Conservation (phyloP, 83 land plant genomes). For the Isoetes engelmannii region DNA sequence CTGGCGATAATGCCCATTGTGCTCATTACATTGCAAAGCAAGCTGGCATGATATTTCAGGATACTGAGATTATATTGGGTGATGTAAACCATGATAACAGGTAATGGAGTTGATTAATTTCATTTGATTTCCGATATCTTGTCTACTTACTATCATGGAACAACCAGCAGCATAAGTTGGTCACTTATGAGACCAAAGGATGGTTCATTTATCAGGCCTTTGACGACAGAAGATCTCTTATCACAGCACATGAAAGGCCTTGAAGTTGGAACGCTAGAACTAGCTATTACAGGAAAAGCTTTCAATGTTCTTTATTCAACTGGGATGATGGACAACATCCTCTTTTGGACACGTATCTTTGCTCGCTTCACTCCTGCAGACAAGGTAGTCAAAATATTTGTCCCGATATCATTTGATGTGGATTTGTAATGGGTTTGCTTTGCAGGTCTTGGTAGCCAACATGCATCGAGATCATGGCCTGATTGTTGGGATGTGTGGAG, state of each 20-base stretch:
- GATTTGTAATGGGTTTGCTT: background rate
- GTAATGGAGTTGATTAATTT: too few relatives aligned
- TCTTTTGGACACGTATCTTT: constrained; percentile 34
- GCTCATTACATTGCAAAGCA: constrained; percentile 31
- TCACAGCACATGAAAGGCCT: constrained; percentile 31
- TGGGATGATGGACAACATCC: constrained; percentile 26
- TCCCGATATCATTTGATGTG: too few relatives aligned
- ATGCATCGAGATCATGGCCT: constrained; percentile 38
- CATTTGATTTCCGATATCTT: too few relatives aligned
- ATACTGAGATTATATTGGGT: too few relatives aligned
- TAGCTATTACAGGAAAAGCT: constrained; percentile 43
- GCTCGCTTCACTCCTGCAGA: constrained; percentile 42
- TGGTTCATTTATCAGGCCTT: constrained; percentile 5
- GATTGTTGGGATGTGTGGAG: constrained; percentile 44
- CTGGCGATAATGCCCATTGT: constrained; percentile 34
- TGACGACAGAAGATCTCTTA: constrained; percentile 26
- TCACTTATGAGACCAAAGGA: constrained; percentile 18
- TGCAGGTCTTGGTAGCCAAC: constrained; percentile 30
- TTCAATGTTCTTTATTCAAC: constrained; percentile 29
- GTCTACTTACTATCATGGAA: too few relatives aligned
- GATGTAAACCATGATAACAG: too few relatives aligned
- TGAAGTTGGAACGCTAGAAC: constrained; percentile 28
- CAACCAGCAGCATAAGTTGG: constrained; percentile 26
- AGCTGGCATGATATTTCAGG: constrained; percentile 15
- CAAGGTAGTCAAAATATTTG: constrained; percentile 19